Evolutionary conservation across 495 filamentous ascomycete species (phyloP), one percentile per base, ranked within the genome.

Genomic region (Penicillium macrosclerotiorum): DNA sequence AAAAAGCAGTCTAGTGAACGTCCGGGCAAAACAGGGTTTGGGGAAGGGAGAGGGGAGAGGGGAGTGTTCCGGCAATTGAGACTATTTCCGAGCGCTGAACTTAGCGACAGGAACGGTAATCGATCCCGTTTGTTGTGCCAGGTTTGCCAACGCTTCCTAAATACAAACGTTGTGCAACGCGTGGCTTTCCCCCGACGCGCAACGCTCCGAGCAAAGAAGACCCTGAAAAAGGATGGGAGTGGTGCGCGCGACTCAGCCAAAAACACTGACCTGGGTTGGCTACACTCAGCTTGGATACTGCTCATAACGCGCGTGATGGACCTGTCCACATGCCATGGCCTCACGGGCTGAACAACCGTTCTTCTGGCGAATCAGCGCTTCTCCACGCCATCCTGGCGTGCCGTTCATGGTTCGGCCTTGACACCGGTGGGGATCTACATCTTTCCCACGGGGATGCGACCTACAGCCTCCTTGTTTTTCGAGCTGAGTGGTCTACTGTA

Each of bases 261-360:
- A 22, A 42, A 18, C 19, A n/a, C 17, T 19, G 20, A 43, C n/a
- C n/a, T n/a, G n/a, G n/a, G n/a, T n/a, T n/a, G n/a, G 20, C 36
- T 14, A 25, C 20, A 8, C n/a, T 24, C 16, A 13, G 20, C 20
- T 19, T 25, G 20, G 22, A 14, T 13, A 7, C 23, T 19, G 17
- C 30, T 29, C n/a, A 6, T 29, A 31, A 26, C 24, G 48, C 53
- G 53, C 45, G 48, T 56, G 53, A 56, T 51, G 24, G 18, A 6
- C 9, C 19, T 33, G 33, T 37, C 53, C 53, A 49, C 53, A 56
- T 56, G 53, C 48, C 52, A 45, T 36, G 44, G 9, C 23, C 16
- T 42, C 25, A 13, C 40, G 19, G 24, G n/a, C 17, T 7, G 30
- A 7, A 26, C 48, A 22, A 29, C 36, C 25, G 17, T 4, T 23